Evolutionary conservation across 1,139 yeast genomes (phyloP), one percentile per base, ranked within the genome.

Genomic region (Blastobotrys apis): DNA sequence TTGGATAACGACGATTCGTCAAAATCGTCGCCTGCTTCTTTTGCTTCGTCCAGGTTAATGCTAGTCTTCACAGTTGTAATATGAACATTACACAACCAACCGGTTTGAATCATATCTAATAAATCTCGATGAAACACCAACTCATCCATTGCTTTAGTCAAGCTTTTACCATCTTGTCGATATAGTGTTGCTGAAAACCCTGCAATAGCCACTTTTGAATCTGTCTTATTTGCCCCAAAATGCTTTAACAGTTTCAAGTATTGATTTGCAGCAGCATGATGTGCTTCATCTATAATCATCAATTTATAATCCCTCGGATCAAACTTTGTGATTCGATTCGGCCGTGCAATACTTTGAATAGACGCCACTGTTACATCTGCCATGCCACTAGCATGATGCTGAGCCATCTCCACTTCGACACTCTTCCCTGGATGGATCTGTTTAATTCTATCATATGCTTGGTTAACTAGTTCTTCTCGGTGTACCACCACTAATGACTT

Each of bases 261-360:
- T 0, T 90, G 73, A 12, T 64, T 58, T 0, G 96, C 92, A 0
- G 86, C 84, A 0, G 95, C 83, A 65, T 90, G 97, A 57, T 90
- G 98, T 39, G 96, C 95, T 60, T 90, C 98, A 63, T 90, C 98
- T 1, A 90, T 71, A 19, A 90, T 80, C 20, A 92, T 77, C 26
- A 88, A 71, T 57, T 86, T 84, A 65, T 76, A 82, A 15, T 77
- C 75, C 0, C 47, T 45, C 0, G 88, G 82, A 43, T 77, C 62
- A 54, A 81, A 84, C 43, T 70, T 65, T 1, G 65, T 64, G 15
- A 86, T 62, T 39, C 97, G 66, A 13, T 52, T 44, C 0, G 53
- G 50, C 35, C 81, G 65, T 0, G 70, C 65, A 36, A 90, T 59
- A 0, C 94, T 77, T 17, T 80, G 87, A 0, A 87, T 84, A 0